Conservation (phyloP, 352 stramenopile genomes). For the Phytophthora europaea region DNA sequence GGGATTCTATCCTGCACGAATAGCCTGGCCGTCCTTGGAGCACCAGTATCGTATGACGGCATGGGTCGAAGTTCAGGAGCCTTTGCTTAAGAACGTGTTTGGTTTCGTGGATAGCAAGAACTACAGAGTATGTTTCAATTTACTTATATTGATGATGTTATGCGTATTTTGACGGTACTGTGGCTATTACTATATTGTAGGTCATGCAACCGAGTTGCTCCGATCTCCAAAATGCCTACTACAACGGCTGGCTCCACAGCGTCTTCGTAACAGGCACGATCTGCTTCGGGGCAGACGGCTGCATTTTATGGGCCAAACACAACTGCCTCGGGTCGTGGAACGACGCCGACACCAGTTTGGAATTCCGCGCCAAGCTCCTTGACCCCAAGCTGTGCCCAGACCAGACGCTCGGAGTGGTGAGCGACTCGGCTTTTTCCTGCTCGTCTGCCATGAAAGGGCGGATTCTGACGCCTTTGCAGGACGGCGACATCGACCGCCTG, state of each 20-base stretch:
- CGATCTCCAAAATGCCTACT: conserved; percentile 1
- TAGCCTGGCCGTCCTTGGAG: background rate
- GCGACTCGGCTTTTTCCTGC: too few relatives aligned
- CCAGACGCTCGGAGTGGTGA: too few relatives aligned
- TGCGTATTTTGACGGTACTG: background rate
- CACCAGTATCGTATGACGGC: background rate
- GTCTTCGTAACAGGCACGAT: background rate
- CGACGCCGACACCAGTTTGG: too few relatives aligned
- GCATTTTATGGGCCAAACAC: too few relatives aligned
- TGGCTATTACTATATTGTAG: background rate
- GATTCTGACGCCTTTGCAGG: background rate
- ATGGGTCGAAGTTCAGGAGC: background rate
- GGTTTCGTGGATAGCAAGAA: conserved; percentile 5
- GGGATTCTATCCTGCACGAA: background rate
- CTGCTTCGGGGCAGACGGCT: too few relatives aligned
- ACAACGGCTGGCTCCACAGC: background rate
- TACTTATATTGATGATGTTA: background rate
- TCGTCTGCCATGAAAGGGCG: too few relatives aligned
- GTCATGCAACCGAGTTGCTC: conserved; percentile 4
- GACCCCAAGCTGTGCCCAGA: too few relatives aligned
- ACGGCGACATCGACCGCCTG: too few relatives aligned
- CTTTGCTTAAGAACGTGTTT: conserved; percentile 1
- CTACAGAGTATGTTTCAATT: background rate
- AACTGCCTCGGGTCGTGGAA: too few relatives aligned
- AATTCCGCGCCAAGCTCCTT: too few relatives aligned